Evolutionary conservation across 2,329 filamentous ascomycete genomes (phyloP).

Genomic region (Aureobasidium lini): DNA sequence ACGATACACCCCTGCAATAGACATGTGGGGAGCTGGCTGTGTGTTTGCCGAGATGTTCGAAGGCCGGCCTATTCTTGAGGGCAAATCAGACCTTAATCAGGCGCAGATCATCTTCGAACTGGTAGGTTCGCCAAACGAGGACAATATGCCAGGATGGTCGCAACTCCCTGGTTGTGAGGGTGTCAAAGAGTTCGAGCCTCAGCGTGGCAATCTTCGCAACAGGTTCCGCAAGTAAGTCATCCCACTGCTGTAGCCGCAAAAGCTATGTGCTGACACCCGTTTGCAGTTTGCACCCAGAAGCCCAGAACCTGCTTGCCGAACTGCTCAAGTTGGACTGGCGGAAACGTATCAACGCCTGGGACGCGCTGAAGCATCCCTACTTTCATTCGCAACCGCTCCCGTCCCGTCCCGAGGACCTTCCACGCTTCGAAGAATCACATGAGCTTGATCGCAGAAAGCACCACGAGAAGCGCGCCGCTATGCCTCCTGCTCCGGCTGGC

Average conservation of each 20-base stretch:
- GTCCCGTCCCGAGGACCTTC: constrained; percentile 77
- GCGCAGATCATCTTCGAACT: constrained; percentile 90
- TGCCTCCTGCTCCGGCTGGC: constrained; percentile 85
- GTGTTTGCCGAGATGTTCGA: constrained; percentile 98
- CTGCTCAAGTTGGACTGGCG: constrained; percentile 85
- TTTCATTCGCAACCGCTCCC: constrained; percentile 75
- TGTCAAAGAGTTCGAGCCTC: constrained; percentile 54
- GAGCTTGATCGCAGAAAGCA: constrained; percentile 92
- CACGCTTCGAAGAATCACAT: constrained; percentile 86
- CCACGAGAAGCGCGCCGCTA: constrained; percentile 72
- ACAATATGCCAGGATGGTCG: constrained; percentile 89
- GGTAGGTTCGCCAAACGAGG: constrained; percentile 80
- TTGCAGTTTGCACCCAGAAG: constrained; percentile 45
- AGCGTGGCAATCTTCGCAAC: constrained; percentile 58
- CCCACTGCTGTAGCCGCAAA: neutral
- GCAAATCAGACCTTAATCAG: constrained; percentile 82
- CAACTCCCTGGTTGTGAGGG: constrained; percentile 73
- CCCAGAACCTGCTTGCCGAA: constrained; percentile 72
- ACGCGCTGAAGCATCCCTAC: constrained; percentile 87
- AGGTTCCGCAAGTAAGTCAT: constrained; percentile 63
- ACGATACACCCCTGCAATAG: constrained; percentile 93
- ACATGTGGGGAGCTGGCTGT: constrained; percentile 98
- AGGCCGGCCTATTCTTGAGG: constrained; percentile 84
- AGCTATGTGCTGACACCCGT: constrained; percentile 22
- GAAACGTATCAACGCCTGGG: constrained; percentile 82